Conservation (phyloP, 257 asterid species). For the Gynochthodes officinalis region DNA sequence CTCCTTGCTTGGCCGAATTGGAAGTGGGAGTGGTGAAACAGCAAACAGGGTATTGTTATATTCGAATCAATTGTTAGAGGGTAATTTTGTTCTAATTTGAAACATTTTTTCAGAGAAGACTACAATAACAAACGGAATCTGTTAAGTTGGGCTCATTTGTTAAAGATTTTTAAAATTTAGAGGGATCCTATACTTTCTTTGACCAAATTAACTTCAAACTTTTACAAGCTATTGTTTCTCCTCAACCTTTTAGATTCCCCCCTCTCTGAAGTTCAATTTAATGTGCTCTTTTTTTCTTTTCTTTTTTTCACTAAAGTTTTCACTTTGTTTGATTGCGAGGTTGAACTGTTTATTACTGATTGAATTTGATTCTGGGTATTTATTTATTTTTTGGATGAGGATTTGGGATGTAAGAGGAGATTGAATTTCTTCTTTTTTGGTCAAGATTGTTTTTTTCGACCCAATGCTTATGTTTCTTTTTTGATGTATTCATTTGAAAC, state of each 20-base stretch:
- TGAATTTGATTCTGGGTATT: background rate
- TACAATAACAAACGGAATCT: too few relatives aligned
- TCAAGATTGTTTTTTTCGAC: background rate
- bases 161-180: too few relatives aligned
- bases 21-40: too few relatives aligned
- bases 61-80: too few relatives aligned
- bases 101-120: too few relatives aligned
- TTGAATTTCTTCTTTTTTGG: background rate
- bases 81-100: too few relatives aligned
- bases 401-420: background rate
- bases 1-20: too few relatives aligned
- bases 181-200: conserved; percentile 1
- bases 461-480: background rate
- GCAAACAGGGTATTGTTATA: too few relatives aligned
- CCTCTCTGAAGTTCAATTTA: background rate
- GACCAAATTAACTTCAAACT: background rate
- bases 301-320: background rate
- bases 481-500: background rate
- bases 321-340: background rate
- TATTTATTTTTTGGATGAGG: background rate
- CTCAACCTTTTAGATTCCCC: background rate
- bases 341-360: background rate
- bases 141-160: too few relatives aligned
- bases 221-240: background rate
- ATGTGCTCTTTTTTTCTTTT: background rate